Percentiles rank a stretch among this genome's conserved stretches.
These are phyloP conservation scores for Pseudomonodictys pantanalensis DNA, from an alignment of 495 filamentous ascomycete genomes.

Conservation along the genomic window DNA sequence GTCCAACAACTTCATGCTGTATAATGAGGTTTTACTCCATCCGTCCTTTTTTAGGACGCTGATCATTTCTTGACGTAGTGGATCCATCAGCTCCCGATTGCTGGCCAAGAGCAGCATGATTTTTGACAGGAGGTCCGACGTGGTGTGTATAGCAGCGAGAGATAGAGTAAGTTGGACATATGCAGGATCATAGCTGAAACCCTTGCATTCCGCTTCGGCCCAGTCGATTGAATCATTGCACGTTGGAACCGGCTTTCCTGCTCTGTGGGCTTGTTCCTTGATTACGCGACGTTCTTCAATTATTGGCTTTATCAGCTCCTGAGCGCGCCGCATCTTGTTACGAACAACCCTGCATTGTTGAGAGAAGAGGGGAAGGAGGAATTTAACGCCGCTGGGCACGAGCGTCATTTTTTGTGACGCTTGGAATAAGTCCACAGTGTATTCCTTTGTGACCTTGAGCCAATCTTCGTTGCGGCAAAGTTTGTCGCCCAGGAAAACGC, in stretches of 20 bases:
- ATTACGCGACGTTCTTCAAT: neutral
- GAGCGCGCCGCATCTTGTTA: neutral
- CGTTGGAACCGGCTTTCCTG: neutral
- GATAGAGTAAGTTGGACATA: neutral
- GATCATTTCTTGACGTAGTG: constrained; percentile 21
- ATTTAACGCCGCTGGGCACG: neutral
- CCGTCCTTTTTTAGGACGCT: constrained; percentile 36
- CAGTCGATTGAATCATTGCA: neutral
- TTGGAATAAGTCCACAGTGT: neutral
- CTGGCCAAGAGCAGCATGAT: neutral
- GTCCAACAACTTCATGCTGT: constrained; percentile 48
- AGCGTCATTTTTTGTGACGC: too few relatives aligned
- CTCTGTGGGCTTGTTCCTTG: neutral
- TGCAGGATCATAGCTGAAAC: neutral
- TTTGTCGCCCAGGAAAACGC: neutral
- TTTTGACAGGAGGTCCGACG: neutral
- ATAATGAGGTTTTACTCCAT: constrained; percentile 40
- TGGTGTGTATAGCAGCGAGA: neutral
- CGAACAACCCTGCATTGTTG: neutral
- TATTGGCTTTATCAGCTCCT: neutral
- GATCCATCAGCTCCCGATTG: neutral
- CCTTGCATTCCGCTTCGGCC: neutral
- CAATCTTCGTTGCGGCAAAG: neutral
- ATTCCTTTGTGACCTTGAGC: neutral
- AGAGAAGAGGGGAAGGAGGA: neutral